These are phyloP conservation scores for Phalaenopsis hybrid DNA, from an alignment of 116 monocot species.

Conservation along the genomic window DNA sequence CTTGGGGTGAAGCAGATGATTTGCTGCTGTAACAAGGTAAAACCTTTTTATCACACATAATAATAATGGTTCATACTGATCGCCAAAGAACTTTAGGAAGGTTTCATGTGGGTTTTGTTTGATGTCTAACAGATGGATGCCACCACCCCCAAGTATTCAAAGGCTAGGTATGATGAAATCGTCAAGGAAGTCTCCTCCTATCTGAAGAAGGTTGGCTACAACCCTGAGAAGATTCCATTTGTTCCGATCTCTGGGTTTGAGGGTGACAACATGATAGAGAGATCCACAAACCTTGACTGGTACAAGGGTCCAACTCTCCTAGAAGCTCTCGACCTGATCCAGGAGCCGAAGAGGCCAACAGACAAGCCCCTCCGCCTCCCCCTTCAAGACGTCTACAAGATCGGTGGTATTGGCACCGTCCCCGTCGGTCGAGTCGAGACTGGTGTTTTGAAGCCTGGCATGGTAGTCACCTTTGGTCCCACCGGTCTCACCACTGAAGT, in stretches of 20 bases:
- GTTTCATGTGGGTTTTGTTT: neutral
- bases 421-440: slow-evolving; percentile 44
- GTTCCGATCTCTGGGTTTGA: slow-evolving; percentile 49
- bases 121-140: slow-evolving; percentile 32
- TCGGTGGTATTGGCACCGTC: slow-evolving; percentile 47
- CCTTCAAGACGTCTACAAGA: slow-evolving; percentile 52
- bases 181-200: slow-evolving; percentile 44
- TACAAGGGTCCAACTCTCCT: slow-evolving; percentile 47
- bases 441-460: slow-evolving; percentile 32
- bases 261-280: slow-evolving; percentile 50
- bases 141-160: slow-evolving; percentile 39
- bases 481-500: slow-evolving; percentile 39
- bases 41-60: neutral
- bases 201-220: slow-evolving; percentile 51
- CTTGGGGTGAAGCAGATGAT: slow-evolving; percentile 42
- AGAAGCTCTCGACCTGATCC: slow-evolving; percentile 33
- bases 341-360: slow-evolving; percentile 39
- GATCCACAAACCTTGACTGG: slow-evolving; percentile 47
- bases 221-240: slow-evolving; percentile 41
- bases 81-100: too few relatives aligned
- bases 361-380: slow-evolving; percentile 43
- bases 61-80: neutral
- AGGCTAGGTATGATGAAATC: slow-evolving; percentile 42
- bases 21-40: slow-evolving; percentile 32
- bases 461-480: slow-evolving; percentile 43